A percentile compares a stretch with the other conserved stretches of the same genome.
Conservation (phyloP, 192 early-diverging fungal species). For the Coemansia sp. region DNA sequence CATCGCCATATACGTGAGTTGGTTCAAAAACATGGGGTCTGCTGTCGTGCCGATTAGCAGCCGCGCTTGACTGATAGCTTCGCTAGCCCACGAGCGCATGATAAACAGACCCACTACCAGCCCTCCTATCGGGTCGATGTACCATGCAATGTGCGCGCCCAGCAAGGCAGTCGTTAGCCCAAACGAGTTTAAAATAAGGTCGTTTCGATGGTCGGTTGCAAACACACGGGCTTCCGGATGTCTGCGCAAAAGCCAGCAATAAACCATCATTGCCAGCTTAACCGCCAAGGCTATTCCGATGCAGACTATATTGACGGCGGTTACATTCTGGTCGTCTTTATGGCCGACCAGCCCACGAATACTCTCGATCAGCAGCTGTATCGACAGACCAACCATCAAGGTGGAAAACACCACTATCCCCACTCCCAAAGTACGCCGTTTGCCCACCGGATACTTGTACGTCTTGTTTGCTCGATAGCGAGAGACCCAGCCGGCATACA, state of each 20-base stretch:
- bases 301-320: constrained; percentile 48
- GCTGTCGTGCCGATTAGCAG: constrained; percentile 76
- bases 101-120: constrained; percentile 63
- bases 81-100: constrained; percentile 59
- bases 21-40: constrained; percentile 67
- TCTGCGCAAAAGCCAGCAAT: constrained; percentile 53
- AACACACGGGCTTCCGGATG: constrained; percentile 56
- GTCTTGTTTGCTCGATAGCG: constrained; percentile 55
- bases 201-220: constrained; percentile 67
- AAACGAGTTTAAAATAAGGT: constrained; percentile 63
- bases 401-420: constrained; percentile 70
- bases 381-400: constrained; percentile 64
- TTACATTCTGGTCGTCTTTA: constrained; percentile 48
- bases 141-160: constrained; percentile 57
- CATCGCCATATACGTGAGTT: constrained; percentile 78
- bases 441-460: constrained; percentile 68
- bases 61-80: constrained; percentile 62
- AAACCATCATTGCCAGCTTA: constrained; percentile 58
- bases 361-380: constrained; percentile 68
- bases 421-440: constrained; percentile 63
- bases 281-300: constrained; percentile 54
- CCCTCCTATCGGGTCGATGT: constrained; percentile 67
- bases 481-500: constrained; percentile 59
- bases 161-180: constrained; percentile 65
- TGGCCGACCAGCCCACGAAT: constrained; percentile 55